Evolutionary conservation across 2,329 filamentous ascomycete species (phyloP), one percentile per base, ranked within the genome.

Genomic region (Aureobasidium melanogenum): DNA sequence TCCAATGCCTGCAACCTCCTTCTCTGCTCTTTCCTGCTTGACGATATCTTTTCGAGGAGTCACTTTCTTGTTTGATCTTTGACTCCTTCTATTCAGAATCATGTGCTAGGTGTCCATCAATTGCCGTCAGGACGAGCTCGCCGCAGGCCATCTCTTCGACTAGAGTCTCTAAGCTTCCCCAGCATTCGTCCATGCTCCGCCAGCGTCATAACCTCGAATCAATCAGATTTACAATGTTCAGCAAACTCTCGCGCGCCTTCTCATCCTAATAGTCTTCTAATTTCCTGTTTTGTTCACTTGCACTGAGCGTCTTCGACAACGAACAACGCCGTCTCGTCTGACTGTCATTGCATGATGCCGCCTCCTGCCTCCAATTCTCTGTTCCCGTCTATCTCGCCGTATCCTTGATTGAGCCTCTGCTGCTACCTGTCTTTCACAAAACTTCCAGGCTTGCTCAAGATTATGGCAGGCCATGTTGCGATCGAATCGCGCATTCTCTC

Each of bases 91-190:
- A 19, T 26, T 30, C 12, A 17, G 19, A 52, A 8, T 14, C 36
- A 43, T 41, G 34, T 43, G 22, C 34, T 55, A 36, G 34, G 14
- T 5, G 15, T 47, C 4, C 14, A 17, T 17, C 15, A 14, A 47
- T 14, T 30, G 2, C 8, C 10, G 8, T 9, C 5, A 15, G 24
- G 8, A 28, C 10, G 24, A n/a, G 12, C 5, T 12, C 44, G 30
- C 56, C 43, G 19, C 56, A 39, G 24, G 46, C 8, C 12, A 24
- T 30, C 12, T 34, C 3, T 59, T 59, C 56, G 15, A 59, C 50
- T 24, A 30, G 19, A 19, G 30, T 58, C 54, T 43, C 32, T 43
- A 19, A 47, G 56, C 44, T 59, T 59, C 56, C 56, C 56, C 56
- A 59, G 28, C 34, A 15, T 59, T 59, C 56, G 56, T 39, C 44